Evolutionary conservation across 2,329 filamentous ascomycete species (phyloP).

Genomic region (Biscogniauxia mediterranea): DNA sequence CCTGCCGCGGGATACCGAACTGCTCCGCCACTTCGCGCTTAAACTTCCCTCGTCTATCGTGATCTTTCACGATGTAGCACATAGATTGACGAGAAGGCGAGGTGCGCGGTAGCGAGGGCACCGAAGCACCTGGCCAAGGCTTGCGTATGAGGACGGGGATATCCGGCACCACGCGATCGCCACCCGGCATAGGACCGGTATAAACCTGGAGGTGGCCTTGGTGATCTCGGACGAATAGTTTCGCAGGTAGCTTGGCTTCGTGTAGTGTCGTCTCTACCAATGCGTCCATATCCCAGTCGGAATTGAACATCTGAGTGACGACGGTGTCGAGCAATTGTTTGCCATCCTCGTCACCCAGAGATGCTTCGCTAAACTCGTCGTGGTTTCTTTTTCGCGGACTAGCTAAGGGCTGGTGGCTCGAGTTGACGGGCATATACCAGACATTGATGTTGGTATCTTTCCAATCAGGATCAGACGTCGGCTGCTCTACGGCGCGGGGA

Average conservation of each 20-base stretch:
- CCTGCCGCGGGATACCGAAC: slow-evolving; percentile 58
- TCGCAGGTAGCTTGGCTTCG: slow-evolving; percentile 65
- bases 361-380: slow-evolving; percentile 42
- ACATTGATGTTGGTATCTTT: slow-evolving; percentile 75
- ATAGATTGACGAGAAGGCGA: slow-evolving; percentile 65
- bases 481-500: slow-evolving; percentile 37
- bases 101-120: slow-evolving; percentile 66
- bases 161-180: slow-evolving; percentile 51
- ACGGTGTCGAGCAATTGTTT: slow-evolving; percentile 58
- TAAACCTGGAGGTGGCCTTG: slow-evolving; percentile 69
- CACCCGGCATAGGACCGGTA: slow-evolving; percentile 62
- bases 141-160: slow-evolving; percentile 70
- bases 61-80: slow-evolving; percentile 82
- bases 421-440: slow-evolving; percentile 71
- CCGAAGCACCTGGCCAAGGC: slow-evolving; percentile 73
- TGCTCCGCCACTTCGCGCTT: slow-evolving; percentile 60
- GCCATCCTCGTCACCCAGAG: slow-evolving; percentile 34
- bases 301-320: slow-evolving; percentile 77
- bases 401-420: slow-evolving; percentile 23
- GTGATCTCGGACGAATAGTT: slow-evolving; percentile 65
- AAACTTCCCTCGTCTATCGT: slow-evolving; percentile 79
- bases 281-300: slow-evolving; percentile 69
- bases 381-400: slow-evolving; percentile 37
- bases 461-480: slow-evolving; percentile 64
- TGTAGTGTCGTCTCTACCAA: slow-evolving; percentile 65